phyloP scores from a whole-genome alignment of 2,329 filamentous ascomycete genomes.

The Colletotrichum chlorophyti region DNA sequence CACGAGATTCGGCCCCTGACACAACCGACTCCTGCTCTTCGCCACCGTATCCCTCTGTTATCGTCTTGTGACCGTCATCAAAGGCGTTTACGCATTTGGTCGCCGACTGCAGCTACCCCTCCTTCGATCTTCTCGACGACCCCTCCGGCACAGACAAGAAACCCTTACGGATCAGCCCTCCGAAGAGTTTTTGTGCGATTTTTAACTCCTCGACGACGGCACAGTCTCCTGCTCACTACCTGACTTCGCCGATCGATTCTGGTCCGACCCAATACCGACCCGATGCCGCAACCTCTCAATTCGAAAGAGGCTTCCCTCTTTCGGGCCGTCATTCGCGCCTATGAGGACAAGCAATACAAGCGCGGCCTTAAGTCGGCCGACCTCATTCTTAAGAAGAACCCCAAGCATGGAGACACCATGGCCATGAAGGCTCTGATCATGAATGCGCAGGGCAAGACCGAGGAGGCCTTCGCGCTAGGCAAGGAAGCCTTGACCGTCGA shows the following conservation, averaged over 20 bases:
- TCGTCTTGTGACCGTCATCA: background rate
- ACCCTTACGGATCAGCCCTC: constrained; percentile 3
- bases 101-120: constrained; percentile 23
- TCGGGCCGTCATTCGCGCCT: constrained; percentile 91
- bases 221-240: background rate
- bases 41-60: background rate
- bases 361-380: constrained; percentile 91
- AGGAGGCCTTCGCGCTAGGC: constrained; percentile 92
- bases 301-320: constrained; percentile 96
- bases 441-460: constrained; percentile 88
- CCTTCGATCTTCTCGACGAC: constrained; percentile 11
- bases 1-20: constrained; percentile 25
- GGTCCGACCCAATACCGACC: constrained; percentile 33
- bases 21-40: constrained; percentile 18
- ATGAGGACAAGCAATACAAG: constrained; percentile 99
- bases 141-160: constrained; percentile 16
- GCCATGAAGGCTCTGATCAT: constrained; percentile 99
- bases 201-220: background rate
- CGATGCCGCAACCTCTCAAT: constrained; percentile 76
- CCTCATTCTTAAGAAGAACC: constrained; percentile 92
- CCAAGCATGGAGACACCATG: constrained; percentile 96
- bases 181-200: constrained; percentile 16
- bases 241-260: constrained; percentile 18
- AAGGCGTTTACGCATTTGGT: constrained; percentile 1
- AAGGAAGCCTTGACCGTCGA: constrained; percentile 93